phyloP scores from a whole-genome alignment of 2,329 filamentous ascomycete species.

The Incumbomyces delicatus region DNA sequence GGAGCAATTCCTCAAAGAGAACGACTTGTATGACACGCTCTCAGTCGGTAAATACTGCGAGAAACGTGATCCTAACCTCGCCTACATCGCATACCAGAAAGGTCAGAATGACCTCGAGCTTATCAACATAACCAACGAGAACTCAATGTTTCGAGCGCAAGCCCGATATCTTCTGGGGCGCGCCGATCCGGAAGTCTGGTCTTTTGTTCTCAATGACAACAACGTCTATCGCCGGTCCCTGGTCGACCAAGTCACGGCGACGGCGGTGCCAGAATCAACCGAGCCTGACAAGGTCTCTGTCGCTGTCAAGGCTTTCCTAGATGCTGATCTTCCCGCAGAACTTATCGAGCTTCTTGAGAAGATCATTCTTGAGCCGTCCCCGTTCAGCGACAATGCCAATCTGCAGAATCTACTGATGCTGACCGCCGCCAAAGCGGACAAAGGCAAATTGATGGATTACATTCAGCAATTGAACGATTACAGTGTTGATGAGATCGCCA shows the following conservation, averaged over 20 bases:
- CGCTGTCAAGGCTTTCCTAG: slow-evolving; percentile 86
- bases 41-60: slow-evolving; percentile 95
- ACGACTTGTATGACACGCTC: slow-evolving; percentile 89
- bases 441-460: slow-evolving; percentile 89
- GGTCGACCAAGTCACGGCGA: slow-evolving; percentile 91
- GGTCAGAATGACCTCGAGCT: slow-evolving; percentile 95
- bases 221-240: slow-evolving; percentile 90
- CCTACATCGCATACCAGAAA: slow-evolving; percentile 90
- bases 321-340: slow-evolving; percentile 81
- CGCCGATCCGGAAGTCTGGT: slow-evolving; percentile 83
- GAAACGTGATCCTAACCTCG: slow-evolving; percentile 93
- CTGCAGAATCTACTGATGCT: slow-evolving; percentile 94
- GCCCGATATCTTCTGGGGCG: slow-evolving; percentile 89
- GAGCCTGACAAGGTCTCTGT: slow-evolving; percentile 93
- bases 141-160: slow-evolving; percentile 99
- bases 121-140: slow-evolving; percentile 97
- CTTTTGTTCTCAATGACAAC: slow-evolving; percentile 87
- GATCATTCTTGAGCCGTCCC: slow-evolving; percentile 98
- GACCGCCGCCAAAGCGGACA: slow-evolving; percentile 93
- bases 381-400: slow-evolving; percentile 94
- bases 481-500: slow-evolving; percentile 83
- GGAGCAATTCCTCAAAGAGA: slow-evolving; percentile 94
- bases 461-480: slow-evolving; percentile 85
- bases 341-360: slow-evolving; percentile 97
- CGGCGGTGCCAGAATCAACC: slow-evolving; percentile 82